Conservation (phyloP, 2,329 filamentous ascomycete genomes). For the Microsporum audouinii region DNA sequence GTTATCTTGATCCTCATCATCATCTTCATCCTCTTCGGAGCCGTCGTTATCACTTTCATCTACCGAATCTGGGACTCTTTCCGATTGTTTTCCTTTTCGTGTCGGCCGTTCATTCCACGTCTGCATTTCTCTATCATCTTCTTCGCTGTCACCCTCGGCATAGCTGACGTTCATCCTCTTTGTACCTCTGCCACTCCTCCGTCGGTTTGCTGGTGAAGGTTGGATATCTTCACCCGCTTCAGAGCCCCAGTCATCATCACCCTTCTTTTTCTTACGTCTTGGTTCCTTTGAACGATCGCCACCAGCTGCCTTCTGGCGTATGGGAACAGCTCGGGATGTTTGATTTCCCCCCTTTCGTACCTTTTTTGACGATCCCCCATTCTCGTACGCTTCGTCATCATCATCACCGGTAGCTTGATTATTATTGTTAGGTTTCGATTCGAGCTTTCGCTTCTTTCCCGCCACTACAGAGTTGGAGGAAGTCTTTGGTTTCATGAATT, state of each 20-base stretch:
- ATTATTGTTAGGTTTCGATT: constrained; percentile 19
- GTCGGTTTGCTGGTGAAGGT: constrained; percentile 26
- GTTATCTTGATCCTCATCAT: not conserved
- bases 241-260: constrained; percentile 32
- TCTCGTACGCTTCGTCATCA: constrained; percentile 16
- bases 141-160: constrained; percentile 35
- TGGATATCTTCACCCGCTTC: constrained; percentile 34
- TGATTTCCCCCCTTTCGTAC: constrained; percentile 19
- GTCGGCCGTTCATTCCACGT: constrained; percentile 25
- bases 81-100: constrained; percentile 22
- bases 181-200: constrained; percentile 30
- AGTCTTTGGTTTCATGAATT: constrained; percentile 49
- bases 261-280: constrained; percentile 27
- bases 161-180: constrained; percentile 31
- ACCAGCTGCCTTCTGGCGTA: constrained; percentile 27
- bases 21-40: constrained; percentile 15
- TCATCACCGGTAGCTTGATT: constrained; percentile 18
- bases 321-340: constrained; percentile 16
- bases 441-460: constrained; percentile 34
- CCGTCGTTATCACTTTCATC: constrained; percentile 17
- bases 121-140: constrained; percentile 35
- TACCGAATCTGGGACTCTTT: constrained; percentile 15
- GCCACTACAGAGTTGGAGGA: constrained; percentile 12
- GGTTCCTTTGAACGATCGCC: constrained; percentile 15
- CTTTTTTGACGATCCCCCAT: constrained; percentile 8